These are phyloP conservation scores for Hanseniaspora taiwanica DNA, from an alignment of 805 yeast species.

Conservation along the genomic window DNA sequence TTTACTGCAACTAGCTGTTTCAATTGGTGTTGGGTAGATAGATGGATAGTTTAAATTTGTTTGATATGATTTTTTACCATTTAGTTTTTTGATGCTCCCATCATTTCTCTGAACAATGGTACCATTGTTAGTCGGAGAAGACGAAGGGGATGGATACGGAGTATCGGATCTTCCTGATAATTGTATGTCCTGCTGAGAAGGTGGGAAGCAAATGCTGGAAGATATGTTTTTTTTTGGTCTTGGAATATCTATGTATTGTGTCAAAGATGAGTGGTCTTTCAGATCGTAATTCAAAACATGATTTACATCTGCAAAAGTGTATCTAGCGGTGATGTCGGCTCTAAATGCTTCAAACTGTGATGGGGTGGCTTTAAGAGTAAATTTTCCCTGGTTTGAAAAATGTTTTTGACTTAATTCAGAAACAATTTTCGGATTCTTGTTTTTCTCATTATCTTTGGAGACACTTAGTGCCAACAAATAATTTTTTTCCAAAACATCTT, in stretches of 20 bases:
- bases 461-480: too few species aligned
- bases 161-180: background rate
- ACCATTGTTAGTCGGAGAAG: background rate
- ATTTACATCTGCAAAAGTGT: slow-evolving; percentile 38
- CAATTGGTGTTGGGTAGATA: slow-evolving; percentile 39
- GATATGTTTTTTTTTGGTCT: slow-evolving; percentile 29
- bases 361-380: slow-evolving; percentile 46
- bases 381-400: background rate
- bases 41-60: slow-evolving; percentile 57
- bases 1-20: slow-evolving; percentile 16
- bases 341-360: slow-evolving; percentile 73
- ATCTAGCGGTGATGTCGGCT: slow-evolving; percentile 60
- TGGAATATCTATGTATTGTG: slow-evolving; percentile 48
- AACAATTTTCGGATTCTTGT: slow-evolving; percentile 10
- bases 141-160: slow-evolving; percentile 1
- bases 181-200: slow-evolving; percentile 16
- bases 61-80: slow-evolving; percentile 38
- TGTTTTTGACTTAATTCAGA: background rate
- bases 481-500: too few species aligned
- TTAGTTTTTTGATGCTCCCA: slow-evolving; percentile 23
- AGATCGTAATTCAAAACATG: slow-evolving; percentile 33
- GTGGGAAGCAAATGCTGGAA: slow-evolving; percentile 17
- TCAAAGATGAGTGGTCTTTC: slow-evolving; percentile 39
- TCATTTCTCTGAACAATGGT: background rate
- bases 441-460: slow-evolving; percentile 15